Conservation (phyloP, 2,329 filamentous ascomycete genomes). For the Shiraia sp. region DNA sequence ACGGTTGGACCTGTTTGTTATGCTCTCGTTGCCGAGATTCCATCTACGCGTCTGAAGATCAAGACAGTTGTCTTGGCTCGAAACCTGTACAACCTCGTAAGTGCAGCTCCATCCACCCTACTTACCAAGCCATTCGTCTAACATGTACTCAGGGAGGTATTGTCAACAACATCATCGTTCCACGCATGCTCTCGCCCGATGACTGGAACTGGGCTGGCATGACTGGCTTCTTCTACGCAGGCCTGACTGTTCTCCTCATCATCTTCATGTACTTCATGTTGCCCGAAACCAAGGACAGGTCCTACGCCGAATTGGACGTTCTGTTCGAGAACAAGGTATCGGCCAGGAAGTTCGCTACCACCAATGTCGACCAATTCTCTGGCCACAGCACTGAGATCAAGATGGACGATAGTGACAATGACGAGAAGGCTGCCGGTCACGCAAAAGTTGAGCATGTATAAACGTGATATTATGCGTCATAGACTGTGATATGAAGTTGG, state of each 20-base stretch:
- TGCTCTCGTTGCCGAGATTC: conserved; percentile 81
- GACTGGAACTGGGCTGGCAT: conserved; percentile 7
- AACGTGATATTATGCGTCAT: background rate
- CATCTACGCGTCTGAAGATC: conserved; percentile 78
- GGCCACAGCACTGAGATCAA: conserved; percentile 9
- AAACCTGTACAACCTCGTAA: conserved; percentile 68
- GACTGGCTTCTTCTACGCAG: conserved; percentile 6
- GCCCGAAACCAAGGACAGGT: conserved; percentile 44
- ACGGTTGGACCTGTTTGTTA: conserved; percentile 88
- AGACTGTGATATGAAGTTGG: background rate
- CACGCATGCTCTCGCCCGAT: conserved; percentile 5
- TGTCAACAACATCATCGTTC: conserved; percentile 31
- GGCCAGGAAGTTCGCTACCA: conserved; percentile 13
- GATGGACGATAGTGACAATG: conserved; percentile 2
- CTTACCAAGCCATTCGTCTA: too few species aligned
- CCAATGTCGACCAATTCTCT: conserved; percentile 11
- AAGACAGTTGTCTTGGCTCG: conserved; percentile 87
- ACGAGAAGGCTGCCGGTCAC: conserved; percentile 5
- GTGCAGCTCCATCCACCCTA: background rate
- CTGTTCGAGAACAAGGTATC: conserved; percentile 38
- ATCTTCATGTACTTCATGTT: conserved; percentile 41
- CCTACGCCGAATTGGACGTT: conserved; percentile 46
- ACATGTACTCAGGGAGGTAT: conserved; percentile 10
- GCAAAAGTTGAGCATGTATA: conserved; percentile 6
- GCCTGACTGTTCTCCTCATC: conserved; percentile 13